phyloP scores from a whole-genome alignment of 1,284 basidiomycete species.

The Cryptococcus sp. region DNA sequence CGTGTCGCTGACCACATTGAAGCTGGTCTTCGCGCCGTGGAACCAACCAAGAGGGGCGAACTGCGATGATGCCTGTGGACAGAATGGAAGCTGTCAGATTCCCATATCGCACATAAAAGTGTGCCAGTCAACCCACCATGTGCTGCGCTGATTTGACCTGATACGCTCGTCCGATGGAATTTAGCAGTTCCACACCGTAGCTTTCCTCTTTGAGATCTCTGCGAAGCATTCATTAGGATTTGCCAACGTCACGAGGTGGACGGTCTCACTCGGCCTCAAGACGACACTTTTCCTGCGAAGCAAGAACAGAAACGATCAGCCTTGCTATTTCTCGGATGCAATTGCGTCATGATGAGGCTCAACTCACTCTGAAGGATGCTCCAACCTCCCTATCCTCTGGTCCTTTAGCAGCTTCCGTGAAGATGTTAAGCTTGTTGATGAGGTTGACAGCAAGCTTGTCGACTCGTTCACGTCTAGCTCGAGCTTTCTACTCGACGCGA shows the following conservation, averaged over 20 bases:
- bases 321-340: no score
- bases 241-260: not conserved
- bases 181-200: constrained; percentile 88
- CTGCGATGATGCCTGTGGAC: constrained; percentile 63
- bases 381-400: constrained; percentile 65
- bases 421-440: constrained; percentile 84
- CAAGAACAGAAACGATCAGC: constrained; percentile 3
- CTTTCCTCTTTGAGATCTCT: constrained; percentile 85
- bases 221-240: constrained; percentile 7
- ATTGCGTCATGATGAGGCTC: no score
- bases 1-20: constrained; percentile 91
- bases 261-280: constrained; percentile 75
- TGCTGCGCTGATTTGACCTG: constrained; percentile 68
- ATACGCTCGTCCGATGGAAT: constrained; percentile 91
- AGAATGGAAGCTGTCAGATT: not conserved
- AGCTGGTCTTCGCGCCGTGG: constrained; percentile 90
- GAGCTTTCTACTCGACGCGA: constrained; percentile 65
- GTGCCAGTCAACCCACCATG: constrained; percentile 25
- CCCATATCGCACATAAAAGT: not conserved
- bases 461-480: constrained; percentile 74
- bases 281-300: constrained; percentile 64
- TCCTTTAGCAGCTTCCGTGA: constrained; percentile 82
- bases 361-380: constrained; percentile 48
- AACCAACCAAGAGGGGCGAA: constrained; percentile 67
- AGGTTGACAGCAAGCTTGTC: constrained; percentile 80